Evolutionary conservation across 345 rosid species (phyloP).

Genomic region (rapeseed (Brassica napus)): DNA sequence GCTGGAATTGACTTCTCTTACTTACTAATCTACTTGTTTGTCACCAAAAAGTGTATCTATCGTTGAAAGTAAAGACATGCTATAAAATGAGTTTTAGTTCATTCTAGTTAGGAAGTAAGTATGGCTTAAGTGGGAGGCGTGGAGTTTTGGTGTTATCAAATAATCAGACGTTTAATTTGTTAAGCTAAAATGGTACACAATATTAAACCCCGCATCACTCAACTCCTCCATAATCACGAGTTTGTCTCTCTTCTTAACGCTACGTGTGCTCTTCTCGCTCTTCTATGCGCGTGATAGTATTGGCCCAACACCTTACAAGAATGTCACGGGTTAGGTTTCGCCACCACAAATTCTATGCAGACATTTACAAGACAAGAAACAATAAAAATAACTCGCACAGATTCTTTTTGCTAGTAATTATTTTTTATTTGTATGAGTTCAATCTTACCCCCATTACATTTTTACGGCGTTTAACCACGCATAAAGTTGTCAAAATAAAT

Average conservation of each 20-base stretch:
- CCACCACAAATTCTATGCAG: constrained; percentile 32
- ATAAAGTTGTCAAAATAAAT: neutral
- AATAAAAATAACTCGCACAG: neutral
- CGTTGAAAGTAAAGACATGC: neutral
- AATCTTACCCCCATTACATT: neutral
- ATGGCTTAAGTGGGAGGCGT: neutral
- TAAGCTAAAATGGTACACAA: neutral
- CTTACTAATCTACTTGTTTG: neutral
- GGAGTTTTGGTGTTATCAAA: neutral
- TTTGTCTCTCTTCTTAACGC: neutral
- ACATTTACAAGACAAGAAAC: constrained; percentile 2
- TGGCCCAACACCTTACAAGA: constrained; percentile 10
- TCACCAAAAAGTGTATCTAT: neutral
- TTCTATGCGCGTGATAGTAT: neutral
- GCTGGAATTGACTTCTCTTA: neutral
- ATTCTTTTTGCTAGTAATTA: neutral
- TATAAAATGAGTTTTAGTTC: neutral
- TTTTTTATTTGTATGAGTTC: neutral
- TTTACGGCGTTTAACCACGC: constrained; percentile 11
- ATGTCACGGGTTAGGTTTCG: constrained; percentile 35
- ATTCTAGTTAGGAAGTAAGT: neutral
- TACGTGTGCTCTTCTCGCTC: constrained; percentile 27
- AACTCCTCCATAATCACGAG: neutral
- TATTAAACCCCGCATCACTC: neutral
- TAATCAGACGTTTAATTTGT: neutral